Evolutionary conservation across 345 rosid species (phyloP), one percentile per base, ranked within the genome.

Genomic region (Eucalyptus coolabah): DNA sequence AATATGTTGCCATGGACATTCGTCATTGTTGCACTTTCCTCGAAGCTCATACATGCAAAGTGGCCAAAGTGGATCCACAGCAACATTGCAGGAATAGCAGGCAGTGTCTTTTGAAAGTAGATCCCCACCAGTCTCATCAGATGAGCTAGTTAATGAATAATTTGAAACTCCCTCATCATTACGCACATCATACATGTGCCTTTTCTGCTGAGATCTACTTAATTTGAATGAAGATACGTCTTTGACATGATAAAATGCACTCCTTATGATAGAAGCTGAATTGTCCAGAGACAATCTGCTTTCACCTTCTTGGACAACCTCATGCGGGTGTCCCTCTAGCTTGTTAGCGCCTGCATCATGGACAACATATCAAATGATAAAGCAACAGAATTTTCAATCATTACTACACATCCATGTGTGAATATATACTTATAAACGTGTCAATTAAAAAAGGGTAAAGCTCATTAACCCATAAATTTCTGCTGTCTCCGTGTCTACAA

Each of bases 11-110:
- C 96, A 97, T 80, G 97, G 96, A 89, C 99, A 98, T 88, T 95
- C 96, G 88, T 96, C 96, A 93, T 97, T 95, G 91, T 97, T 98
- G 95, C 99, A 98, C 92, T 96, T 97, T 90, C 99, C 99, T 86
- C 99, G 95, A 81, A 98, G 97, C 91, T 98, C 99, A 49, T 94
- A 98, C 95, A 95, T 92, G 93, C 99, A 98, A 45, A 98, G 94
- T 23, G 98, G 96, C 98, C 96, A 93, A 90, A 93, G 95, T 85
- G 97, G 98, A 87, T 98, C 97, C 90, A 97, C 88, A 32, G 94
- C 92, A 90, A 91, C 69, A 94, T 92, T 90, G 89, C 93, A 88
- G 86, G 93, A 89, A 91, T 95, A 95, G 50, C 92, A 93, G 88
- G 94, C 97, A 87, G 69, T 88, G 89, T 92, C 95, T 88, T 87